phyloP scores from a whole-genome alignment of 2,329 filamentous ascomycete genomes.

The Exutisphaerella laricina region DNA sequence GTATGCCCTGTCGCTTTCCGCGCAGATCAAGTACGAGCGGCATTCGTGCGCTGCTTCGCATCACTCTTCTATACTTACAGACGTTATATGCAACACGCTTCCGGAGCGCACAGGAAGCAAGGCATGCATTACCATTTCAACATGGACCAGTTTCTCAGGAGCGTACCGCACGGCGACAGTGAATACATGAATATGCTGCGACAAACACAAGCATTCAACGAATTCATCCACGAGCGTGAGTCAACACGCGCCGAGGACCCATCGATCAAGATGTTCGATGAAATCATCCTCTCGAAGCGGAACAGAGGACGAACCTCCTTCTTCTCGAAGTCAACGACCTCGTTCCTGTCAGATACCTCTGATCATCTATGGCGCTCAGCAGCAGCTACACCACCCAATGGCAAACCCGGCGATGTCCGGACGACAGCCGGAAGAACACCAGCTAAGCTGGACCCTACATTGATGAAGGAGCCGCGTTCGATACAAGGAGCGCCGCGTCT shows the following conservation, averaged over 20 bases:
- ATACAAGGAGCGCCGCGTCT: slow-evolving; percentile 78
- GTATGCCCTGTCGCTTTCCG: slow-evolving; percentile 61
- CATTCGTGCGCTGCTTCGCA: slow-evolving; percentile 64
- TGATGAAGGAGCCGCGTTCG: slow-evolving; percentile 88
- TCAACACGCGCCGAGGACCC: slow-evolving; percentile 54
- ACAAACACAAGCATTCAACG: slow-evolving; percentile 57
- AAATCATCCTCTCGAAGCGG: slow-evolving; percentile 74
- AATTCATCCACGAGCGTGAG: slow-evolving; percentile 80
- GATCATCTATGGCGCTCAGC: slow-evolving; percentile 74
- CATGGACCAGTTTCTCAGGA: slow-evolving; percentile 60
- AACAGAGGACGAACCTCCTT: slow-evolving; percentile 62
- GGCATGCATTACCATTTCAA: slow-evolving; percentile 61
- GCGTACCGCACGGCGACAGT: slow-evolving; percentile 58
- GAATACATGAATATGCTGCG: slow-evolving; percentile 59
- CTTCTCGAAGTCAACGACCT: slow-evolving; percentile 55
- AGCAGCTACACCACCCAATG: slow-evolving; percentile 51
- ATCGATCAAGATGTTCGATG: slow-evolving; percentile 70
- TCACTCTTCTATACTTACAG: slow-evolving; percentile 65
- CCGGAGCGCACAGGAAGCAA: slow-evolving; percentile 56
- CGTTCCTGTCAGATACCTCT: slow-evolving; percentile 64
- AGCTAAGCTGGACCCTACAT: slow-evolving; percentile 71
- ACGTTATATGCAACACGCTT: slow-evolving; percentile 55
- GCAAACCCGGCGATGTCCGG: slow-evolving; percentile 57
- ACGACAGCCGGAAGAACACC: slow-evolving; percentile 57
- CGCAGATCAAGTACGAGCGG: slow-evolving; percentile 60